phyloP scores from a whole-genome alignment of 371 early-diverging fungal genomes.

The Saksenaea oblongispora region DNA sequence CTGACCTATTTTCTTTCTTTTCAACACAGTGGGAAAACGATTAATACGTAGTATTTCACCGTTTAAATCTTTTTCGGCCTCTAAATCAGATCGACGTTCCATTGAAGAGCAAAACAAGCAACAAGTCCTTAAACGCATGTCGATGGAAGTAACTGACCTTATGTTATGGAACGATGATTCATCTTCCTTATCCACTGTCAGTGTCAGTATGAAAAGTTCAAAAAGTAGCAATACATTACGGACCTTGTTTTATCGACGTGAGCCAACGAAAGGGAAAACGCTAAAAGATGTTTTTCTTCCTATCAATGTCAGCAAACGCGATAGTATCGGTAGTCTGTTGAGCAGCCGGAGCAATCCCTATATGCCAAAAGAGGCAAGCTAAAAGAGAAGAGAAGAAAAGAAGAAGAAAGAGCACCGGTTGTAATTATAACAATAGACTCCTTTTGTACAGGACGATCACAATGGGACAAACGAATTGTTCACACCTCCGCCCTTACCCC shows the following conservation, averaged over 20 bases:
- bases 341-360: constrained; percentile 2
- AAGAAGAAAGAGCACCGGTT: not conserved
- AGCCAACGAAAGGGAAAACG: not conserved
- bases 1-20: not conserved
- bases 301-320: not conserved
- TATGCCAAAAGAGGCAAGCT: not conserved
- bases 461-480: not conserved
- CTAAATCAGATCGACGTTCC: not conserved
- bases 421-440: no score
- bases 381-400: not conserved
- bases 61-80: not conserved
- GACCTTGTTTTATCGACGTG: not conserved
- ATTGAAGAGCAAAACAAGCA: not conserved
- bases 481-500: not conserved
- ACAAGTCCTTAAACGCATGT: not conserved
- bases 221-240: constrained; percentile 3
- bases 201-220: constrained; percentile 1
- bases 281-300: not conserved
- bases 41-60: constrained; percentile 17
- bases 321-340: not conserved
- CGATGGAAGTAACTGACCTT: not conserved
- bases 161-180: not conserved
- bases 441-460: not conserved
- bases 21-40: constrained; percentile 5
- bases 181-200: not conserved